These are phyloP conservation scores for Aspergillus sp. DNA, from an alignment of 2,329 filamentous ascomycete species.

Conservation along the genomic window DNA sequence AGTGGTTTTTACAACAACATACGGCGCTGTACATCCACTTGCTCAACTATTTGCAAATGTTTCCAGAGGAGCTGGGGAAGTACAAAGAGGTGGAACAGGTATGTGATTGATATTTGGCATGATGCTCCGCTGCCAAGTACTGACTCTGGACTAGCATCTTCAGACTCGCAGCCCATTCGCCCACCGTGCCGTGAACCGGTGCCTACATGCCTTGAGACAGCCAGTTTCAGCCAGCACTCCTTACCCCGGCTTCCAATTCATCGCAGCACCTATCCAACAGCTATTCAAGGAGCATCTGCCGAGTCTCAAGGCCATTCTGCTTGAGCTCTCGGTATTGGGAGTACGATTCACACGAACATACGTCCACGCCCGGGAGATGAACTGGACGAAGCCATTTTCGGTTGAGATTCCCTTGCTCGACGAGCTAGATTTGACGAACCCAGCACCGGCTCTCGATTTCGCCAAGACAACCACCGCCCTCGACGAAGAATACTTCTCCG, in stretches of 20 bases:
- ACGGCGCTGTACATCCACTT: conserved; percentile 38
- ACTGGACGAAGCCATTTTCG: conserved; percentile 38
- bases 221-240: conserved; percentile 14
- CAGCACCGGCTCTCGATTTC: conserved; percentile 34
- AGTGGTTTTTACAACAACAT: conserved; percentile 45
- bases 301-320: conserved; percentile 36
- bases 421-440: conserved; percentile 29
- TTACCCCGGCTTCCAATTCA: conserved; percentile 35
- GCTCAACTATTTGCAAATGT: conserved; percentile 32
- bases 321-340: conserved; percentile 38
- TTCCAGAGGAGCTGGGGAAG: conserved; percentile 32
- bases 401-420: conserved; percentile 36
- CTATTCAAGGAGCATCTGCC: conserved; percentile 36
- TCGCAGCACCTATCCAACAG: conserved; percentile 40
- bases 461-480: conserved; percentile 33
- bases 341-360: conserved; percentile 40
- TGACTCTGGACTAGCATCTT: conserved; percentile 33
- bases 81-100: conserved; percentile 44
- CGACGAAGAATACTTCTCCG: conserved; percentile 35
- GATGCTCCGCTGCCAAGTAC: no score
- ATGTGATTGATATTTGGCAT: neutral
- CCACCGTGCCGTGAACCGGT: conserved; percentile 36
- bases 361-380: conserved; percentile 34
- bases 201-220: conserved; percentile 28
- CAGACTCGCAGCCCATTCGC: conserved; percentile 41